A percentile compares a stretch with the other conserved stretches of the same genome.
Conservation (phyloP, 192 early-diverging fungal genomes). For the Coemansia furcata region DNA sequence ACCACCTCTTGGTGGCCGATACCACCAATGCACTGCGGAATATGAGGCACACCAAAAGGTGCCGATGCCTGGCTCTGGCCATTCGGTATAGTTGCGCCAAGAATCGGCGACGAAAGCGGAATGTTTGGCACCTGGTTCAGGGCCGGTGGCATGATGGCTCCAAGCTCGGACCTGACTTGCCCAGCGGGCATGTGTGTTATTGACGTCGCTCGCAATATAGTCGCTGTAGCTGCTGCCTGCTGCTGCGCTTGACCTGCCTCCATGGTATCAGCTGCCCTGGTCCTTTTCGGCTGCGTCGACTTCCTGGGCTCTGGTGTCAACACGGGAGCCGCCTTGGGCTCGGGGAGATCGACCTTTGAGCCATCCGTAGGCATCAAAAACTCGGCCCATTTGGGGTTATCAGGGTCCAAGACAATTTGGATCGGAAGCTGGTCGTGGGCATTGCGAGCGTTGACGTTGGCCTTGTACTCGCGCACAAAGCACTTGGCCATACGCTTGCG, state of each 20-base stretch:
- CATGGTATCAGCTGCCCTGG: constrained; percentile 11
- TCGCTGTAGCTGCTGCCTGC: neutral
- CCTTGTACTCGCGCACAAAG: constrained; percentile 74
- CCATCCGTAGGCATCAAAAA: constrained; percentile 50
- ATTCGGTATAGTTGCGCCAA: neutral
- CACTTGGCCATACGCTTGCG: constrained; percentile 67
- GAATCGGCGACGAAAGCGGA: neutral
- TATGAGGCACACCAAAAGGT: constrained; percentile 10
- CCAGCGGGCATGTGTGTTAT: neutral
- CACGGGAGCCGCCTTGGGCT: constrained; percentile 19
- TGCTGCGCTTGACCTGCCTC: neutral
- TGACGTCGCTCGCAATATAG: neutral
- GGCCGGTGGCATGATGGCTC: neutral
- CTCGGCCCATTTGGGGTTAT: constrained; percentile 48
- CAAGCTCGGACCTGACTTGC: neutral
- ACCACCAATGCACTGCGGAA: constrained; percentile 52
- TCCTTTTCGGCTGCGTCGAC: constrained; percentile 21
- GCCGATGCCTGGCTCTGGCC: constrained; percentile 11
- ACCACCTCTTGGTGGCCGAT: constrained; percentile 41
- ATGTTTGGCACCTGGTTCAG: neutral
- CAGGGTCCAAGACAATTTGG: constrained; percentile 72
- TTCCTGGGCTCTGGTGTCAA: constrained; percentile 6
- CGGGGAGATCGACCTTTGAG: constrained; percentile 43
- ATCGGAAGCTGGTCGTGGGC: constrained; percentile 72
- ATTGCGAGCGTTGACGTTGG: constrained; percentile 75